A percentile compares a stretch with the other conserved stretches of the same genome.
Evolutionary conservation across 169 alveolate species (phyloP).

Genomic region (Theileria sp.): DNA sequence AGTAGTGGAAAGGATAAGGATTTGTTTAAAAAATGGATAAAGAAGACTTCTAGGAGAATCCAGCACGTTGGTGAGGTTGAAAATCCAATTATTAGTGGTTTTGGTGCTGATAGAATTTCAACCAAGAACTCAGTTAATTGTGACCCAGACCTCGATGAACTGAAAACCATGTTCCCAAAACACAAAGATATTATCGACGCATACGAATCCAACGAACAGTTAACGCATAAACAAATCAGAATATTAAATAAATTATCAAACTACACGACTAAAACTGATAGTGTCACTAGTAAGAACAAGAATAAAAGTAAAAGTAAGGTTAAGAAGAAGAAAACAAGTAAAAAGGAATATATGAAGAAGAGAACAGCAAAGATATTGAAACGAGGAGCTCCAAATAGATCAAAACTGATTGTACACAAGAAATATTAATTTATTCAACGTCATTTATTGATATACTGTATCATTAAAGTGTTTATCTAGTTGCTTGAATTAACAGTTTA

Average conservation of each 20-base stretch:
- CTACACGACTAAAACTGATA: conserved; percentile 16
- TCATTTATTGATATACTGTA: not conserved
- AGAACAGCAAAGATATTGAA: conserved; percentile 38
- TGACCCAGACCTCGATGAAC: conserved; percentile 47
- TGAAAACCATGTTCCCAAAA: conserved; percentile 63
- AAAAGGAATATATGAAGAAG: conserved; percentile 51
- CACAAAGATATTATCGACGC: conserved; percentile 58
- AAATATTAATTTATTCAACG: not conserved
- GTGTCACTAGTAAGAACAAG: conserved; percentile 12
- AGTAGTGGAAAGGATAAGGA: conserved; percentile 27
- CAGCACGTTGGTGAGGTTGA: conserved; percentile 65
- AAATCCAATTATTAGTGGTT: conserved; percentile 3
- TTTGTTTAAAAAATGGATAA: conserved; percentile 64
- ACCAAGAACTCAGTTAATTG: not conserved
- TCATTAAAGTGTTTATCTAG: not conserved
- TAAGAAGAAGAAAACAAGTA: conserved; percentile 34
- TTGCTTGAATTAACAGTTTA: no score
- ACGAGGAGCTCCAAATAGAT: conserved; percentile 59
- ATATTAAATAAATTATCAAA: conserved; percentile 53
- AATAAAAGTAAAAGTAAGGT: not conserved
- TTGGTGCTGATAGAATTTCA: not conserved
- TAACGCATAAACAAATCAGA: conserved; percentile 62
- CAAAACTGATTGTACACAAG: conserved; percentile 56
- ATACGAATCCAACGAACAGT: conserved; percentile 26
- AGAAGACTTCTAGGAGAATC: conserved; percentile 41